These are phyloP conservation scores for Lachnellula cervina DNA, from an alignment of 2,329 filamentous ascomycete species.

Conservation along the genomic window DNA sequence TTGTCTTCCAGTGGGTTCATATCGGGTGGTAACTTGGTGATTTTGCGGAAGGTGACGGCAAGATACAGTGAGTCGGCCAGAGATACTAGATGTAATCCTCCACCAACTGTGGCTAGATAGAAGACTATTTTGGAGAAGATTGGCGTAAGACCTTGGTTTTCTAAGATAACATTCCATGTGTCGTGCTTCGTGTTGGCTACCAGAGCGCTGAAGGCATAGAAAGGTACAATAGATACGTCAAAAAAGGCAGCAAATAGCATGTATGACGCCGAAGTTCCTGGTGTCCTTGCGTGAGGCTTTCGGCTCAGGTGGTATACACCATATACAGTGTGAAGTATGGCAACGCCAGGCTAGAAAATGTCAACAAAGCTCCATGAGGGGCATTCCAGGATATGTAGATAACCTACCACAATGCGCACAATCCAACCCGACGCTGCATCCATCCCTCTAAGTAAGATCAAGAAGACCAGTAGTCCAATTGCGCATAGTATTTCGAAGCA, in stretches of 20 bases:
- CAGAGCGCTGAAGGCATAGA: slow-evolving; percentile 53
- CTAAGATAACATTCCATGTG: slow-evolving; percentile 66
- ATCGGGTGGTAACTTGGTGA: slow-evolving; percentile 77
- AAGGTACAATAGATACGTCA: slow-evolving; percentile 54
- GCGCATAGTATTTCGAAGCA: slow-evolving; percentile 63
- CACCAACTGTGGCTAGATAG: slow-evolving; percentile 59
- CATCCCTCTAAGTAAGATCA: slow-evolving; percentile 70
- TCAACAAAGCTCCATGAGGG: slow-evolving; percentile 16
- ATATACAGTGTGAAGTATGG: slow-evolving; percentile 68
- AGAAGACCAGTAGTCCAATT: slow-evolving; percentile 65
- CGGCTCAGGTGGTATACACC: slow-evolving; percentile 75
- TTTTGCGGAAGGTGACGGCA: slow-evolving; percentile 73
- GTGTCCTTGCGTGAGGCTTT: slow-evolving; percentile 64
- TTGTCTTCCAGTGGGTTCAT: slow-evolving; percentile 92
- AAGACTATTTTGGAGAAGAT: slow-evolving; percentile 64
- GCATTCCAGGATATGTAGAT: background rate
- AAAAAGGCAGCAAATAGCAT: slow-evolving; percentile 75
- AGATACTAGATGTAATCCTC: slow-evolving; percentile 65
- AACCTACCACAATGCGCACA: slow-evolving; percentile 67
- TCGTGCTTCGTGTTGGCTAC: slow-evolving; percentile 36
- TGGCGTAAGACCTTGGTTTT: slow-evolving; percentile 47
- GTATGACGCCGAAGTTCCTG: slow-evolving; percentile 81
- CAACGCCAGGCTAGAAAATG: slow-evolving; percentile 64
- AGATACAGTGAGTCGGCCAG: slow-evolving; percentile 70
- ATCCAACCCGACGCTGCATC: slow-evolving; percentile 66